A percentile compares a stretch with the other conserved stretches of the same genome.
phyloP scores from a whole-genome alignment of 768 basidiomycete species.

The Pulveroboletus sp. region DNA sequence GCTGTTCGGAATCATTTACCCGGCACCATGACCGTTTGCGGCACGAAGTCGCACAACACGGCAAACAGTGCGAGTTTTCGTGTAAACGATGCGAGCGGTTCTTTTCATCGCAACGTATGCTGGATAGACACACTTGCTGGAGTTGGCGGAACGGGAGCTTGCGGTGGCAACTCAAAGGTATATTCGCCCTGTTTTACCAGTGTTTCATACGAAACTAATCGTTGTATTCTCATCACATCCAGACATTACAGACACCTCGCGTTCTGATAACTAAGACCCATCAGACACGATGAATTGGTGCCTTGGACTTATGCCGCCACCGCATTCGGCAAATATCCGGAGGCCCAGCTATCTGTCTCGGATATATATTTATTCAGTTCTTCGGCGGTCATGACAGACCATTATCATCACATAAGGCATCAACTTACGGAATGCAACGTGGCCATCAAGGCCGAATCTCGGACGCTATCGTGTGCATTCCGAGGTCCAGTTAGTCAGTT shows the following conservation, averaged over 20 bases:
- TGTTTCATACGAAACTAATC: not conserved
- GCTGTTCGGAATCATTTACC: constrained; percentile 1
- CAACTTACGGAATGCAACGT: too few species aligned
- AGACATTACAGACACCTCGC: not conserved
- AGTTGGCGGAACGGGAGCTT: not conserved
- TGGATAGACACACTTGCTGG: constrained; percentile 6
- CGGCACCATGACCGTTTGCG: constrained; percentile 1
- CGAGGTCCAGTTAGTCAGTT: too few species aligned
- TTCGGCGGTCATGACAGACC: too few species aligned
- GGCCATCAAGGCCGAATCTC: too few species aligned
- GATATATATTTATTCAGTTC: too few species aligned
- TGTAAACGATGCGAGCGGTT: constrained; percentile 3
- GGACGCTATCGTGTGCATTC: too few species aligned
- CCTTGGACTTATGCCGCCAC: too few species aligned
- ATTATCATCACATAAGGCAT: too few species aligned
- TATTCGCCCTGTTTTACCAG: not conserved
- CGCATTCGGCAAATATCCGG: too few species aligned
- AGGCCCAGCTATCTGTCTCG: too few species aligned
- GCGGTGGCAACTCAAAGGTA: not conserved
- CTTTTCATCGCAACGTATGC: constrained; percentile 3
- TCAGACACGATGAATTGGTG: too few species aligned
- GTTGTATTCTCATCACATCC: not conserved
- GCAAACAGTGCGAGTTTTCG: constrained; percentile 2
- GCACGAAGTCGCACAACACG: constrained; percentile 2
- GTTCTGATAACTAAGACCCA: not conserved